phyloP scores from a whole-genome alignment of 179 eudicot species.

The Amaranthus tricolor region DNA sequence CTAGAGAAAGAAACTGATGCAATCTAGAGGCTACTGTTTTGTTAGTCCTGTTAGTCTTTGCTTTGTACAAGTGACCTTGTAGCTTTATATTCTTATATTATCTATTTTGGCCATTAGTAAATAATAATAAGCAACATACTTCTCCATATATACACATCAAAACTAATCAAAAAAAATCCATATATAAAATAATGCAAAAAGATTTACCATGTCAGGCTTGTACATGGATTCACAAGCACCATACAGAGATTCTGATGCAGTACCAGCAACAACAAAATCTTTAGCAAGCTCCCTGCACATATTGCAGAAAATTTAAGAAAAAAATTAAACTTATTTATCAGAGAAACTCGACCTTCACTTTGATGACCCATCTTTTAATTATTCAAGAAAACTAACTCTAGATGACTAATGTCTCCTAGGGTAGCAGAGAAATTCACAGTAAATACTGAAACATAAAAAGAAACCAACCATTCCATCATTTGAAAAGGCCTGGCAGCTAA shows the following conservation, averaged over 20 bases:
- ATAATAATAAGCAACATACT: too few relatives aligned
- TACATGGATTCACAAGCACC: constrained; percentile 96
- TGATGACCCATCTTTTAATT: background rate
- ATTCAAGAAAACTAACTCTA: background rate
- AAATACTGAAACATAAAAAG: background rate
- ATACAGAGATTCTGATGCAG: constrained; percentile 85
- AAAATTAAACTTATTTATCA: constrained; percentile 23
- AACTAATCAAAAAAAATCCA: background rate
- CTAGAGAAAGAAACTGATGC: too few relatives aligned
- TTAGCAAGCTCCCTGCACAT: constrained; percentile 88
- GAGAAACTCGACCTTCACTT: background rate
- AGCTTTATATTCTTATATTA: too few relatives aligned
- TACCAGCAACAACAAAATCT: constrained; percentile 91
- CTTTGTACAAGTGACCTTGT: too few relatives aligned
- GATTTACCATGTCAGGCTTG: constrained; percentile 91
- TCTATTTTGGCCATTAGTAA: too few relatives aligned
- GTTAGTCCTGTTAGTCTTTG: too few relatives aligned
- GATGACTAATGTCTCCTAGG: background rate
- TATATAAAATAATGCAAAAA: background rate
- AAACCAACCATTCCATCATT: background rate
- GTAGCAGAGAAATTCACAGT: background rate
- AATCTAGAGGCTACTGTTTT: too few relatives aligned
- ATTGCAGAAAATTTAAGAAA: background rate
- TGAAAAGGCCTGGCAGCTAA: background rate
- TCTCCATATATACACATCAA: background rate